Percentiles rank a stretch among this genome's conserved stretches.
Evolutionary conservation across 305 asterid species (phyloP).

Genomic region (Salvia sclarea): DNA sequence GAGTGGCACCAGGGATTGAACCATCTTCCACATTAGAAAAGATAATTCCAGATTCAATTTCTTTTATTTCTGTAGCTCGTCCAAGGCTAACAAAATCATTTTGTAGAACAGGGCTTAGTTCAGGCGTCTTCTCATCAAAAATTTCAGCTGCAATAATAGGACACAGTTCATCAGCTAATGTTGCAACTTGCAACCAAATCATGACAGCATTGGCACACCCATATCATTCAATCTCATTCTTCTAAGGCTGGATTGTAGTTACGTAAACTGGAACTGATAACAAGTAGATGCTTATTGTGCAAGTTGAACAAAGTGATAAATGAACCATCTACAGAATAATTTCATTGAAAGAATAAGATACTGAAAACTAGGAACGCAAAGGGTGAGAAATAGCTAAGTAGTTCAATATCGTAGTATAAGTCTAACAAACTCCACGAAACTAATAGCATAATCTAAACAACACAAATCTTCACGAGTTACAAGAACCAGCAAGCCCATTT

Average conservation of each 20-base stretch:
- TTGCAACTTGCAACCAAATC: constrained; percentile 26
- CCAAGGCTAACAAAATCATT: constrained; percentile 34
- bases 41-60: constrained; percentile 36
- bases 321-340: constrained; percentile 7
- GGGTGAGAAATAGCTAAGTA: constrained; percentile 10
- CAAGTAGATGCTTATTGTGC: background rate
- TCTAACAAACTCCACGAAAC: background rate
- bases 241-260: constrained; percentile 29
- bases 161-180: constrained; percentile 33
- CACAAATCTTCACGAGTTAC: background rate
- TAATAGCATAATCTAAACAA: background rate
- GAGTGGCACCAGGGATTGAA: constrained; percentile 41
- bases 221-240: constrained; percentile 26
- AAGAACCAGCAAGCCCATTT: constrained; percentile 7
- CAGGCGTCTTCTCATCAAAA: constrained; percentile 32
- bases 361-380: constrained; percentile 5
- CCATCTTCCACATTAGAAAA: constrained; percentile 33
- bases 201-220: constrained; percentile 25
- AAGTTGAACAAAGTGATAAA: constrained; percentile 16
- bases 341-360: background rate
- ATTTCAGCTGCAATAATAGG: constrained; percentile 34
- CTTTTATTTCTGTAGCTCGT: constrained; percentile 32
- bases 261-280: constrained; percentile 33
- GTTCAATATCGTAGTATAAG: constrained; percentile 9
- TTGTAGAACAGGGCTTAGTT: constrained; percentile 30